Conservation (phyloP, 345 rosid genomes). For the Salix dunnii region DNA sequence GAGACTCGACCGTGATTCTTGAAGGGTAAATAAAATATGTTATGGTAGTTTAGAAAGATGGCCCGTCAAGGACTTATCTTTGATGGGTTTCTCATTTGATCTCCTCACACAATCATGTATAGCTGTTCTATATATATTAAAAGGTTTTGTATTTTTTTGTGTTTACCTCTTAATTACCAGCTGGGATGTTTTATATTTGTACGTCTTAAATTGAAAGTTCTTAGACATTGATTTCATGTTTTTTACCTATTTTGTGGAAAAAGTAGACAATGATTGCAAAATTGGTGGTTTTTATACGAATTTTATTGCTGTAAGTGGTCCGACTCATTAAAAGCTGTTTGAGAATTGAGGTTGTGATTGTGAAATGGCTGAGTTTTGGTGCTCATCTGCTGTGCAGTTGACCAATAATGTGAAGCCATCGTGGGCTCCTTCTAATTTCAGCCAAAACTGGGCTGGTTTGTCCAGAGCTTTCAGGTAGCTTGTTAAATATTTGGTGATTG, state of each 20-base stretch:
- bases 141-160: not conserved
- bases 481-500: not conserved
- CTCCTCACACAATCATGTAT: not conserved
- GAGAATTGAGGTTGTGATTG: not conserved
- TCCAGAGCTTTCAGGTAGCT: conserved; percentile 76
- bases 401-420: conserved; percentile 49
- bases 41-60: not conserved
- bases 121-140: not conserved
- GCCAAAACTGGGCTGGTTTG: conserved; percentile 46
- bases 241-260: not conserved
- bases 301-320: not conserved
- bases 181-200: not conserved
- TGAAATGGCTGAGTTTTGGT: not conserved
- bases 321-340: not conserved
- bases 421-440: conserved; percentile 31
- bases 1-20: not conserved
- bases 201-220: not conserved
- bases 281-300: not conserved
- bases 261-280: not conserved
- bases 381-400: conserved; percentile 39
- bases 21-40: not conserved
- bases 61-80: not conserved
- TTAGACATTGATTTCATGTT: not conserved
- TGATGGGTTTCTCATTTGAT: not conserved
- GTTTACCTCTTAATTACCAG: not conserved